Evolutionary conservation across 228 moss, liverwort and hornwort species (phyloP).

Genomic region (Sphagnum fallax): DNA sequence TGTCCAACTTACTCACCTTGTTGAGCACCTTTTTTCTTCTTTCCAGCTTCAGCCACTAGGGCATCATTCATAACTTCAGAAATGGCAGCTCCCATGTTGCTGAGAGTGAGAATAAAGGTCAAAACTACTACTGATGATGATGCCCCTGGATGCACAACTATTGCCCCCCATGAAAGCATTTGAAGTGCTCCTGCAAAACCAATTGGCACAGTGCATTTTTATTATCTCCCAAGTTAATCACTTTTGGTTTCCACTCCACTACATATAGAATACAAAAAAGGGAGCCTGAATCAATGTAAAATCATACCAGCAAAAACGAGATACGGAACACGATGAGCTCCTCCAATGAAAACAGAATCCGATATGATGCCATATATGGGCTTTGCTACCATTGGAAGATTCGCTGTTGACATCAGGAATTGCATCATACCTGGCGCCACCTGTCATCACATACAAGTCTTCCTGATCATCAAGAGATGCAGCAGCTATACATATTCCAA

Average conservation of each 20-base stretch:
- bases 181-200: slow-evolving; percentile 31
- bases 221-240: not conserved
- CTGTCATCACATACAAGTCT: slow-evolving; percentile 2
- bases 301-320: slow-evolving; percentile 29
- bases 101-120: slow-evolving; percentile 32
- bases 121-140: slow-evolving; percentile 26
- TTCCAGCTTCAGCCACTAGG: slow-evolving; percentile 37
- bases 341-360: slow-evolving; percentile 34
- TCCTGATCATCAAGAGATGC: too few species aligned
- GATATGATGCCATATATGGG: slow-evolving; percentile 41
- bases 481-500: too few species aligned
- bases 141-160: slow-evolving; percentile 16
- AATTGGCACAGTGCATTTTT: too few species aligned
- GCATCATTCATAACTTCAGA: slow-evolving; percentile 49
- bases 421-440: slow-evolving; percentile 42
- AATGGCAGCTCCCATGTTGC: slow-evolving; percentile 39
- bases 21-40: slow-evolving; percentile 23
- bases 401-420: slow-evolving; percentile 35
- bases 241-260: too few species aligned
- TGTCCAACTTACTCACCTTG: not conserved
- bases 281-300: not conserved
- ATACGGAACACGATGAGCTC: slow-evolving; percentile 39
- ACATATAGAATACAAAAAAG: not conserved
- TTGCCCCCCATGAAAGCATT: slow-evolving; percentile 27
- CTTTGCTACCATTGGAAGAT: slow-evolving; percentile 40